Percentiles rank a stretch among this genome's conserved stretches.
These are phyloP conservation scores for Zygoascus sp. DNA, from an alignment of 1,139 yeast genomes.

Conservation along the genomic window DNA sequence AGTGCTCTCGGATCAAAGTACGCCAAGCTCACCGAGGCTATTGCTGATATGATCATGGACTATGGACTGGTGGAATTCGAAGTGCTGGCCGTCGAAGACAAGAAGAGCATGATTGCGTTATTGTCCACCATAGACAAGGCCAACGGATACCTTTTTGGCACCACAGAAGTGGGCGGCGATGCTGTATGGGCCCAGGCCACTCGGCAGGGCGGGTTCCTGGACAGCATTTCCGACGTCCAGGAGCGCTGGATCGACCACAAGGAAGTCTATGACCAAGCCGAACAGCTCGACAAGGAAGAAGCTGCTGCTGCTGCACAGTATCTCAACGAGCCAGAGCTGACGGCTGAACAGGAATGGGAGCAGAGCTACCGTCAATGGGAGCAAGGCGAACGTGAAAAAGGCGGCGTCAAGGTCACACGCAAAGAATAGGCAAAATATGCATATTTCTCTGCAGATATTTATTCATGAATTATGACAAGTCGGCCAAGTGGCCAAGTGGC, in stretches of 20 bases:
- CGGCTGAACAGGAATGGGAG: conserved; percentile 72
- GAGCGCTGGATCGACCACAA: conserved; percentile 95
- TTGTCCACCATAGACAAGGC: conserved; percentile 80
- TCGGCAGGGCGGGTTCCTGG: conserved; percentile 60
- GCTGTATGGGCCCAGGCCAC: conserved; percentile 94
- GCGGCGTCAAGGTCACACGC: conserved; percentile 12
- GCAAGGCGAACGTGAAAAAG: conserved; percentile 26
- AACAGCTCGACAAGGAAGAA: conserved; percentile 51
- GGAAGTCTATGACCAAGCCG: conserved; percentile 64
- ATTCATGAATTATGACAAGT: neutral
- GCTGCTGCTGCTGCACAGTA: conserved; percentile 31
- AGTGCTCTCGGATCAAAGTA: conserved; percentile 58
- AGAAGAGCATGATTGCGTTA: conserved; percentile 80
- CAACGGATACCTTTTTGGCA: conserved; percentile 88
- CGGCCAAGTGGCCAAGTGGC: too few species aligned
- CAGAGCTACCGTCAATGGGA: conserved; percentile 64
- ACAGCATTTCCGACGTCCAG: conserved; percentile 68
- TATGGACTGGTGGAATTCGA: conserved; percentile 85
- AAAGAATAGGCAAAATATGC: too few species aligned
- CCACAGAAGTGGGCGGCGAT: conserved; percentile 92
- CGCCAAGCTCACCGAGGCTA: conserved; percentile 66
- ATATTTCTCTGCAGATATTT: neutral
- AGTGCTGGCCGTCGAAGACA: conserved; percentile 87
- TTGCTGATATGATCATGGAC: conserved; percentile 81
- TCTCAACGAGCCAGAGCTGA: conserved; percentile 29